phyloP scores from a whole-genome alignment of 805 yeast genomes.

The Sugiyamaella boreocaroliniensis region DNA sequence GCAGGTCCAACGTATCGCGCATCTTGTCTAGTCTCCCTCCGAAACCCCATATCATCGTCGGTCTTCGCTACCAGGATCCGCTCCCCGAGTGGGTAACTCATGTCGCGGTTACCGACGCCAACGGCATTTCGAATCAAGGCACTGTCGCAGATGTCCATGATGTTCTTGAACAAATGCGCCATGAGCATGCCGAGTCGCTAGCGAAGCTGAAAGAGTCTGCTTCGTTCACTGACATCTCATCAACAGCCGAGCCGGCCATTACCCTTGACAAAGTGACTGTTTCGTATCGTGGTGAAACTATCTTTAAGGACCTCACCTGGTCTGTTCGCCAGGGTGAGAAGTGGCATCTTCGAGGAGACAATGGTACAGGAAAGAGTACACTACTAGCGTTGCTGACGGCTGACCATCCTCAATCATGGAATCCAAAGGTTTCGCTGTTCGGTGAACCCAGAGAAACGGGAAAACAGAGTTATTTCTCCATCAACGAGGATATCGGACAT shows the following conservation, averaged over 20 bases:
- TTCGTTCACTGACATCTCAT: neutral
- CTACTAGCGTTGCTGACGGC: slow-evolving; percentile 76
- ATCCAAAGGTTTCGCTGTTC: slow-evolving; percentile 52
- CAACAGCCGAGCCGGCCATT: slow-evolving; percentile 28
- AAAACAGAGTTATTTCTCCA: slow-evolving; percentile 63
- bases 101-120: slow-evolving; percentile 52
- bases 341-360: slow-evolving; percentile 86
- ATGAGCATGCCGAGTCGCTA: slow-evolving; percentile 18
- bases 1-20: slow-evolving; percentile 52
- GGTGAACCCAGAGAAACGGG: slow-evolving; percentile 73
- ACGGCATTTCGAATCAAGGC: slow-evolving; percentile 51
- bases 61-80: slow-evolving; percentile 67
- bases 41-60: slow-evolving; percentile 56
- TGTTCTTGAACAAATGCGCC: slow-evolving; percentile 22
- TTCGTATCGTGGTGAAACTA: slow-evolving; percentile 53
- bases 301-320: slow-evolving; percentile 61
- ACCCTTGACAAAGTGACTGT: slow-evolving; percentile 60
- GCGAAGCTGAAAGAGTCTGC: slow-evolving; percentile 4
- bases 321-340: slow-evolving; percentile 60
- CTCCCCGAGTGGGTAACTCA: slow-evolving; percentile 78
- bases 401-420: slow-evolving; percentile 98
- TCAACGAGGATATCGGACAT: slow-evolving; percentile 74
- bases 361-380: slow-evolving; percentile 93
- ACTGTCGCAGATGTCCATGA: slow-evolving; percentile 26
- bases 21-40: slow-evolving; percentile 43